A percentile compares a stretch with the other conserved stretches of the same genome.
phyloP scores from a whole-genome alignment of 129 eudicot genomes.

The Oenanthe sinensis region DNA sequence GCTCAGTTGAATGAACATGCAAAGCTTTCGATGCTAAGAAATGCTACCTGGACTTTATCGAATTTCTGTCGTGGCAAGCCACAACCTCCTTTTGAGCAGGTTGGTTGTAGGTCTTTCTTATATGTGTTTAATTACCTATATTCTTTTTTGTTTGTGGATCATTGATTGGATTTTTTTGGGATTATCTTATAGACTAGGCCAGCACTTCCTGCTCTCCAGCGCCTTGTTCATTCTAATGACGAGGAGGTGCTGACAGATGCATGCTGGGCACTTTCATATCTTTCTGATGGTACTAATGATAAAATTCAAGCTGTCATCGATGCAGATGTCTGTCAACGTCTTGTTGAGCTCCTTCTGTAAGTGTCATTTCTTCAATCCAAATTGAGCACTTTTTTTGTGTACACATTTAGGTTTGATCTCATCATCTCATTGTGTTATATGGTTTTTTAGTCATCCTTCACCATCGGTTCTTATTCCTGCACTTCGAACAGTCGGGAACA shows the following conservation, averaged over 20 bases:
- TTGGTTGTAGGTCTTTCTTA: conserved; percentile 12
- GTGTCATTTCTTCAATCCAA: conserved; percentile 15
- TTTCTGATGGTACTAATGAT: conserved; percentile 89
- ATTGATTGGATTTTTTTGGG: background rate
- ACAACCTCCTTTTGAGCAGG: conserved; percentile 91
- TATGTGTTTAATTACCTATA: background rate
- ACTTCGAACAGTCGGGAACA: conserved; percentile 88
- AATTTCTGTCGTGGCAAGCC: conserved; percentile 95
- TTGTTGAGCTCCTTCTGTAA: conserved; percentile 85
- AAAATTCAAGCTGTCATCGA: conserved; percentile 92
- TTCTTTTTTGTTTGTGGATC: background rate
- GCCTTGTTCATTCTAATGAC: conserved; percentile 70
- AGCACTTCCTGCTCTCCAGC: conserved; percentile 79
- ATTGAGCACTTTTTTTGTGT: background rate
- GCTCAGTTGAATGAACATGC: conserved; percentile 71
- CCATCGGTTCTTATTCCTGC: conserved; percentile 93
- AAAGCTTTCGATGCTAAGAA: conserved; percentile 89
- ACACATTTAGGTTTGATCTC: background rate
- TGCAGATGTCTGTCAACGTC: conserved; percentile 77
- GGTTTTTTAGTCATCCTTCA: conserved; percentile 70
- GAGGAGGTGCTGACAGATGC: conserved; percentile 93
- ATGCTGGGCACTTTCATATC: conserved; percentile 90
- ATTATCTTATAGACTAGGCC: conserved; percentile 47
- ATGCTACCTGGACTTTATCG: conserved; percentile 92
- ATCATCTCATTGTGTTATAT: background rate